These are phyloP conservation scores for Colletotrichum cereale DNA, from an alignment of 2,329 filamentous ascomycete species.

Conservation along the genomic window DNA sequence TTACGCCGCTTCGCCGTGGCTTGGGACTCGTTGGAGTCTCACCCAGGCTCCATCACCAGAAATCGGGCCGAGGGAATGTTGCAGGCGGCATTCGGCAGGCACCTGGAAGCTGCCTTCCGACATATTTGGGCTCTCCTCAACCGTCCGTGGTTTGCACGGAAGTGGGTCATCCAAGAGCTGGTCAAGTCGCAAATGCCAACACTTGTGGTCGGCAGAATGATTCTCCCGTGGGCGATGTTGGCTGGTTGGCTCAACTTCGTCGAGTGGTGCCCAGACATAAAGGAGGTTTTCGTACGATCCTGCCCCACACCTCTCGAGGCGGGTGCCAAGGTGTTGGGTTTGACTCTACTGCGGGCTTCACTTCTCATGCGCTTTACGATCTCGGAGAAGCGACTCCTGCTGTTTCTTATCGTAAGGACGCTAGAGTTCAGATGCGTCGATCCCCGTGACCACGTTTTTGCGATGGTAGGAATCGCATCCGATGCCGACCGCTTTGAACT, in stretches of 20 bases:
- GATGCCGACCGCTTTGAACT: constrained; percentile 18
- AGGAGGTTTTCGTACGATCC: constrained; percentile 12
- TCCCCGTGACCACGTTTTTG: background rate
- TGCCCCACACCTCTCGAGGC: constrained; percentile 20
- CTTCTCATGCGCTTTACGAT: constrained; percentile 1
- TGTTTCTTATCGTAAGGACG: too few relatives aligned
- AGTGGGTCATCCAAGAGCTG: constrained; percentile 20
- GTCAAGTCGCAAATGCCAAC: constrained; percentile 18
- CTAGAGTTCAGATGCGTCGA: too few relatives aligned
- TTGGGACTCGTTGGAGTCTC: constrained; percentile 9
- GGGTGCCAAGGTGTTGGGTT: constrained; percentile 8
- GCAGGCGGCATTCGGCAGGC: background rate
- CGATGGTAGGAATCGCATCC: constrained; percentile 9
- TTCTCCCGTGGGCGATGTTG: constrained; percentile 15
- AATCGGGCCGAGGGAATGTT: background rate
- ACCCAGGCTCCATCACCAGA: constrained; percentile 6
- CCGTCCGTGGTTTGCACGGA: constrained; percentile 20
- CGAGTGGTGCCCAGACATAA: constrained; percentile 13
- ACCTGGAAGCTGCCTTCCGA: constrained; percentile 9
- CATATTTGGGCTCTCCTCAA: constrained; percentile 22
- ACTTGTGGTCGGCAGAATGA: constrained; percentile 3
- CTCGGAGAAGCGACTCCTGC: too few relatives aligned
- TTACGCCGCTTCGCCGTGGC: constrained; percentile 6
- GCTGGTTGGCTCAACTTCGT: constrained; percentile 18
- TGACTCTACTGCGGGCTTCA: constrained; percentile 2